phyloP scores from a whole-genome alignment of 2,329 filamentous ascomycete species.

The Beauveria asiatica region DNA sequence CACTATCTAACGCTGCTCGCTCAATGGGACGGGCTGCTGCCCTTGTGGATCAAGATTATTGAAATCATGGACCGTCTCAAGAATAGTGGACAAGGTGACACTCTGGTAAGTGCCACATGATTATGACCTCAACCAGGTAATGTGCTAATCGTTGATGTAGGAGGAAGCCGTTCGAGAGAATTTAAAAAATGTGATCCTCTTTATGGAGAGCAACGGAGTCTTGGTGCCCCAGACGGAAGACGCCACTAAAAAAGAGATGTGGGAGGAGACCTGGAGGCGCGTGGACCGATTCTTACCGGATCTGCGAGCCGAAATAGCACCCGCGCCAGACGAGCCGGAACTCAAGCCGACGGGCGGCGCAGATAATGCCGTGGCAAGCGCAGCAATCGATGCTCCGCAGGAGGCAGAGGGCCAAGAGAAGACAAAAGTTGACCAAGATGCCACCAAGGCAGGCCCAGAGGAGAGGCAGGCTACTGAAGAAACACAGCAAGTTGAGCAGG shows the following conservation, averaged over 20 bases:
- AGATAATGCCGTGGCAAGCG: background rate
- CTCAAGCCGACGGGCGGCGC: background rate
- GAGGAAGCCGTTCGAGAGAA: conserved; percentile 94
- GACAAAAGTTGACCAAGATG: background rate
- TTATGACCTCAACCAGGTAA: background rate
- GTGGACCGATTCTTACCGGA: conserved; percentile 58
- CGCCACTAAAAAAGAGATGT: conserved; percentile 45
- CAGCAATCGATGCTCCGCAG: background rate
- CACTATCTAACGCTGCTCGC: conserved; percentile 83
- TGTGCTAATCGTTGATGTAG: conserved; percentile 33
- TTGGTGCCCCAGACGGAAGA: conserved; percentile 62
- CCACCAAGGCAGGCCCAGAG: background rate
- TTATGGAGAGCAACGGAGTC: conserved; percentile 86
- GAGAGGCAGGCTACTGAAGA: background rate
- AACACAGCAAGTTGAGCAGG: background rate
- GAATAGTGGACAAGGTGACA: conserved; percentile 90
- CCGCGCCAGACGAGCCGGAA: conserved; percentile 6
- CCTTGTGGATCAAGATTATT: conserved; percentile 86
- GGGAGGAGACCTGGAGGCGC: conserved; percentile 56
- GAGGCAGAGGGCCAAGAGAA: background rate
- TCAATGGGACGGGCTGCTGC: conserved; percentile 80
- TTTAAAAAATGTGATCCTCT: conserved; percentile 89
- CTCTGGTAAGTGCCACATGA: conserved; percentile 52
- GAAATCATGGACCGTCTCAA: conserved; percentile 93
- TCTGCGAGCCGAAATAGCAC: conserved; percentile 27